Evolutionary conservation across 192 early-diverging fungal genomes (phyloP), one percentile per base, ranked within the genome.

Genomic region (Rhizoclosmatium sp.): DNA sequence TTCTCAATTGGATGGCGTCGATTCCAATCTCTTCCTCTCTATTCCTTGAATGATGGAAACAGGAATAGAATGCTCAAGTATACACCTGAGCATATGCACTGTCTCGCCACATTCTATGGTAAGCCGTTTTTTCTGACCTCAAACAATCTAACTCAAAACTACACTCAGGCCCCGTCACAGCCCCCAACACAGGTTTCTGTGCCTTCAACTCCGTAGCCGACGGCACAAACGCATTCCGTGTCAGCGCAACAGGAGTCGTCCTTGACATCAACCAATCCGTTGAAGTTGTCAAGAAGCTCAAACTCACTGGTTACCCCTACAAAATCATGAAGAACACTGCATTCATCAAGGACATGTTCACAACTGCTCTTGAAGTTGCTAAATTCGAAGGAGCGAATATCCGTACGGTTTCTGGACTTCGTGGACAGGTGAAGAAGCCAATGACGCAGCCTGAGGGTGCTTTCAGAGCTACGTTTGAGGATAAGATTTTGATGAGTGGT

Each of bases 61-160:
- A 91, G 96, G 51, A 98, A 98, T 85, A 89, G 96, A 45, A 97
- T 99, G 96, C 90, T 99, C 48, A 99, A 99, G 85, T 99, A 99
- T 84, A 97, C 98, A 7, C 98, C 98, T 16, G 95, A 98, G 85
- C 98, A 99, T 81, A 98, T 99, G 98, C 98, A 99, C 90, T 98
- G 98, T 88, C 83, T 96, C 69, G 98, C 96, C 4, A 94, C 95
- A 0, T 91, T 98, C 73, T 98, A 93, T 81, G 96, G 92, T 90
- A n/a, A n/a, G n/a, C n/a, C n/a, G n/a, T 51, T 51, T 51, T 14
- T 51, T 51, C 14, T 51, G 49, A 51, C 49, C 4, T 64, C 58
- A 16, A 41, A 19, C 14, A 19, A 48, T 54, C 66, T 21, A 56
- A 58, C 64, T 60, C 31, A 51, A 7, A 54, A 54, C 1, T 54